Base-by-base conservation (phyloP, 225 moss, liverwort and hornwort species). In the Bryum argenteum region DNA sequence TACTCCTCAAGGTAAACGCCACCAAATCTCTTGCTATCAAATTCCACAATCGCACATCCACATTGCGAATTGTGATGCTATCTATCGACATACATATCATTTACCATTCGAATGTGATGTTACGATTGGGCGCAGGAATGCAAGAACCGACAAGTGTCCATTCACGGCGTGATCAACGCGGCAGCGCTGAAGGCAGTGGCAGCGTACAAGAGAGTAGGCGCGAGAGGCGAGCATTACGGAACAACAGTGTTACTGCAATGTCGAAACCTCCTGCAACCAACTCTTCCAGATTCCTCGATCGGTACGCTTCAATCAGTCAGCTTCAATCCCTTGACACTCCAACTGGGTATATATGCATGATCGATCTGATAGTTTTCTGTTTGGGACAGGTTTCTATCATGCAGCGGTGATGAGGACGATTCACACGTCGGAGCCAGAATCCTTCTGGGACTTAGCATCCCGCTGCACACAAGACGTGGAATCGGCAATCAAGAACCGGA, bases 321-420 rank as follows among this genome's bases (percentile, higher is more conserved):
- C n/a, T n/a, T n/a, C n/a, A n/a, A n/a, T n/a, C n/a, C n/a, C n/a
- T n/a, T n/a, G n/a, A n/a, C n/a, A n/a, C n/a, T n/a, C n/a, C n/a
- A n/a, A n/a, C n/a, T n/a, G n/a, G n/a, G n/a, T n/a, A n/a, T n/a
- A n/a, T n/a, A 28, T 21, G 33, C 28, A 19, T 26, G 45, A 9
- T 58, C 4, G 19, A 47, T 28, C 0, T 12, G 14, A 47, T 44
- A 58, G n/a, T n/a, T n/a, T n/a, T n/a, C n/a, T n/a, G n/a, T n/a
- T n/a, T n/a, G n/a, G n/a, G n/a, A n/a, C 64, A 73, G 92, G 92
- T 10, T 95, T 91, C 67, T 93, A 88, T 43, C 77, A 88, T 47
- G 80, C 89, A 33, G 88, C 92, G 15, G 45, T 95, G 18, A 9
- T 92, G 67, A 80, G 71, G 64, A 87, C 85, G n/a, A 64, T 61